Base-by-base conservation (phyloP, 2,329 filamentous ascomycete genomes). In the Aspergillus tanneri region DNA sequence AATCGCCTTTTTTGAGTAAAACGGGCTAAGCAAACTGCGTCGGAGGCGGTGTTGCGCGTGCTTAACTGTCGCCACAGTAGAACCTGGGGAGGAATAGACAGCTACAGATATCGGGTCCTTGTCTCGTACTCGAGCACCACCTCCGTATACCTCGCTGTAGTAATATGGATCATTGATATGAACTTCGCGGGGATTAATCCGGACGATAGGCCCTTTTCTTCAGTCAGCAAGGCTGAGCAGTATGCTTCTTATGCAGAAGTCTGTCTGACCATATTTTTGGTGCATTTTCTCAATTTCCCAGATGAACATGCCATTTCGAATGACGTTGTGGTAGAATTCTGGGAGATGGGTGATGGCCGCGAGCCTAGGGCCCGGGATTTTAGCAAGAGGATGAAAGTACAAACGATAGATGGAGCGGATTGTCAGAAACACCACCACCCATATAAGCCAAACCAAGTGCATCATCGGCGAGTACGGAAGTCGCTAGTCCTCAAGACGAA, bases 1-100 rank as follows among this genome's bases (percentile, higher is more conserved):
- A 16, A 77, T 65, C 6, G 68, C 66, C 9, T 61, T 60, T 27
- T 63, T 67, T 2, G 74, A 75, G 54, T 77, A 78, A 59, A 74
- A 77, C 0, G 62, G 65, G 46, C 67, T 73, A 39, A 78, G 49
- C 2, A 71, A 61, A 3, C 52, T 63, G 11, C 75, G 69, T 3
- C 75, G 69, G 14, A 65, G 58, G 2, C 71, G 69, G 50, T 77
- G 75, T 5, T 67, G 57, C 18, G 72, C 64, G 47, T 73, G 69
- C 6, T 62, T 54, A n/a, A 69, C 58, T 0, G 72, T 76, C 4
- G 63, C 49, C 5, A 71, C 47, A 5, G 56, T 47, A 1, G 61
- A 60, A 1, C 23, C 14, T 0, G 53, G 56, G 3, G 51, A 27
- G 3, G 47, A 50, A 5, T 54, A 51, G 11, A 49, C 45, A 7